These are phyloP conservation scores for Elsinoe arachidis DNA, from an alignment of 2,329 filamentous ascomycete species.

Conservation along the genomic window DNA sequence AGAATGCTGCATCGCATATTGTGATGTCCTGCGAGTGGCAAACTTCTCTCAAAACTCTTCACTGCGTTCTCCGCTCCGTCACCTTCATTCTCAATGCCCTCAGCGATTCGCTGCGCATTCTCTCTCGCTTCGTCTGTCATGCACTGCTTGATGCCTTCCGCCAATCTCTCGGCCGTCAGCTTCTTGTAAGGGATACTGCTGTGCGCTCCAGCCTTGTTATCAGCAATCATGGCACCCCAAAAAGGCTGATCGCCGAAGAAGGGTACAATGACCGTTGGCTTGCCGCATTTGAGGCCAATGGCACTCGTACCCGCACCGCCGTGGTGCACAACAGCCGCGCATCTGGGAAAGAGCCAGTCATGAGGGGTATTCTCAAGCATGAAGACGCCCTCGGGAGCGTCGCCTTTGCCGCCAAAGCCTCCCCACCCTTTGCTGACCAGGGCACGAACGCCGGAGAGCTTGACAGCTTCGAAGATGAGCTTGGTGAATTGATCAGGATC, in stretches of 20 bases:
- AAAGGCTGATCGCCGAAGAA: constrained; percentile 77
- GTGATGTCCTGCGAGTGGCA: constrained; percentile 40
- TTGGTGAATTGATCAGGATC: constrained; percentile 59
- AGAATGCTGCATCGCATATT: constrained; percentile 59
- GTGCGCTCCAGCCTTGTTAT: constrained; percentile 54
- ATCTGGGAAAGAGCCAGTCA: constrained; percentile 65
- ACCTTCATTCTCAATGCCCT: constrained; percentile 54
- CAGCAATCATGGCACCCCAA: constrained; percentile 63
- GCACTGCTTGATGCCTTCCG: constrained; percentile 62
- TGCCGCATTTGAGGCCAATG: constrained; percentile 62
- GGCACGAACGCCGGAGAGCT: constrained; percentile 57
- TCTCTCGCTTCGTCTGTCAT: constrained; percentile 51
- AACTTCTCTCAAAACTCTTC: constrained; percentile 53
- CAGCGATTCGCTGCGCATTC: constrained; percentile 52
- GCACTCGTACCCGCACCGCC: constrained; percentile 73
- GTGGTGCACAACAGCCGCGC: constrained; percentile 61
- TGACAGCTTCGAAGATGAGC: constrained; percentile 62
- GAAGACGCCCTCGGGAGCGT: constrained; percentile 55
- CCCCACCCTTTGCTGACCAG: constrained; percentile 71
- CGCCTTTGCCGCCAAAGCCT: constrained; percentile 51
- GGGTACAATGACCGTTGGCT: constrained; percentile 66
- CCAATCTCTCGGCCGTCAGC: constrained; percentile 54
- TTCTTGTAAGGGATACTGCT: constrained; percentile 60
- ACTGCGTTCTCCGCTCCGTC: constrained; percentile 65
- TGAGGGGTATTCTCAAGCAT: constrained; percentile 68